Percentiles rank a stretch among this genome's conserved stretches.
These are phyloP conservation scores for Medicago arabica DNA, from an alignment of 306 rosid species.

Conservation along the genomic window DNA sequence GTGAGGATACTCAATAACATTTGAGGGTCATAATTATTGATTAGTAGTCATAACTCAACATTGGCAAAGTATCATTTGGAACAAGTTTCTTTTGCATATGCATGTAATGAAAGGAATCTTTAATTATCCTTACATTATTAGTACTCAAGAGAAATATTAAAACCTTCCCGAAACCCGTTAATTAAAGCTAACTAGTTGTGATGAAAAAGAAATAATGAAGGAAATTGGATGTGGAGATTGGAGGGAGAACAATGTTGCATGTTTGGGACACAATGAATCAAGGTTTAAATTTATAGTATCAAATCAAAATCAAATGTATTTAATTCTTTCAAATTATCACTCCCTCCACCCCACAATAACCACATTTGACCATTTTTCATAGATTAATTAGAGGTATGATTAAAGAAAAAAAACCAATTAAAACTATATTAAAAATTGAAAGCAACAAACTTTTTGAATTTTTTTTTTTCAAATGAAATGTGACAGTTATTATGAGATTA, in stretches of 20 bases:
- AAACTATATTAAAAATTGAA: too few species aligned
- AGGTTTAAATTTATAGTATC: neutral
- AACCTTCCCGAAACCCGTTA: constrained; percentile 31
- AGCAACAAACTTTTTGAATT: too few species aligned
- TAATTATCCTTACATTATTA: constrained; percentile 36
- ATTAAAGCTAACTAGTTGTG: constrained; percentile 44
- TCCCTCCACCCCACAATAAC: neutral
- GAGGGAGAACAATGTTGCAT: constrained; percentile 37
- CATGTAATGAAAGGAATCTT: constrained; percentile 13
- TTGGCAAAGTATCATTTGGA: neutral
- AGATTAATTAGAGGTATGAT: too few species aligned
- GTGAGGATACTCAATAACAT: too few species aligned
- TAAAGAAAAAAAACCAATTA: too few species aligned
- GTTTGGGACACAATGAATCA: neutral
- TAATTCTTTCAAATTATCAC: constrained; percentile 18
- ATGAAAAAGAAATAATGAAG: constrained; percentile 45
- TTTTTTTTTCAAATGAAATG: too few species aligned
- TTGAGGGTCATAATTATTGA: too few species aligned
- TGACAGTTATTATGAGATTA: too few species aligned
- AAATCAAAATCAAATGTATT: neutral
- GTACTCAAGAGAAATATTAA: constrained; percentile 26
- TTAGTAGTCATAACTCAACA: too few species aligned
- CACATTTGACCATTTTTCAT: neutral
- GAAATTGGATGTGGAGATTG: constrained; percentile 34
- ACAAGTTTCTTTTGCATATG: constrained; percentile 10